Conservation (phyloP, 2,329 filamentous ascomycete genomes). For the Fusarium solani-melongenae region DNA sequence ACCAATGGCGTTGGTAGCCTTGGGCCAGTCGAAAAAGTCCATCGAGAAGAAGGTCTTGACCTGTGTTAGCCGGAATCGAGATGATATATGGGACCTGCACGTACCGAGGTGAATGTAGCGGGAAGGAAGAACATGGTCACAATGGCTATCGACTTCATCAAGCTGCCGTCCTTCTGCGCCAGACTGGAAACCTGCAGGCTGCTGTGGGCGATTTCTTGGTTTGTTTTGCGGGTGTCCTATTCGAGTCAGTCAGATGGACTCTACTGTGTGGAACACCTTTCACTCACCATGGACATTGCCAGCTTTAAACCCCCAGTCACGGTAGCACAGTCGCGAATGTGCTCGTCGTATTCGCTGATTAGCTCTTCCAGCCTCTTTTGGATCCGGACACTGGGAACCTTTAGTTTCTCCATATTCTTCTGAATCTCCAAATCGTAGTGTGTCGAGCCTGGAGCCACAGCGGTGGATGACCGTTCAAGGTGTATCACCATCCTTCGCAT, state of each 20-base stretch:
- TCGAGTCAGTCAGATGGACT: neutral
- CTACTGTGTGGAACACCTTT: no score
- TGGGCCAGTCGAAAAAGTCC: constrained; percentile 14
- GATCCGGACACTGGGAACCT: neutral
- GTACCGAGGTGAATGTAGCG: constrained; percentile 9
- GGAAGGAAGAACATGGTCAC: constrained; percentile 11
- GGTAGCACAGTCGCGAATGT: neutral
- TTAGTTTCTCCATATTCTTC: neutral
- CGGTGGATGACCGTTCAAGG: rapidly evolving
- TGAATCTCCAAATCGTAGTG: rapidly evolving
- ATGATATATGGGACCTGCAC: neutral
- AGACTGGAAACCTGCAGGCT: neutral
- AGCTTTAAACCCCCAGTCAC: neutral
- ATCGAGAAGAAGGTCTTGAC: neutral
- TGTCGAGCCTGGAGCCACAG: rapidly evolving
- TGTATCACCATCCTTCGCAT: neutral
- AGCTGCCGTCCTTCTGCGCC: neutral
- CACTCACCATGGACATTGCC: neutral
- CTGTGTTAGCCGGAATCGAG: neutral
- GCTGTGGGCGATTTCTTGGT: neutral
- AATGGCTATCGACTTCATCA: constrained; percentile 5
- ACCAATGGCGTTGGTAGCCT: rapidly evolving
- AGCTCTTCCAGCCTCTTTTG: neutral
- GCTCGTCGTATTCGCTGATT: constrained; percentile 1
- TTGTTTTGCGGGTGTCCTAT: neutral